A percentile compares a stretch with the other conserved stretches of the same genome.
These are phyloP conservation scores for Aspergillaceae sp. DNA, from an alignment of 2,329 filamentous ascomycete species.

Conservation along the genomic window DNA sequence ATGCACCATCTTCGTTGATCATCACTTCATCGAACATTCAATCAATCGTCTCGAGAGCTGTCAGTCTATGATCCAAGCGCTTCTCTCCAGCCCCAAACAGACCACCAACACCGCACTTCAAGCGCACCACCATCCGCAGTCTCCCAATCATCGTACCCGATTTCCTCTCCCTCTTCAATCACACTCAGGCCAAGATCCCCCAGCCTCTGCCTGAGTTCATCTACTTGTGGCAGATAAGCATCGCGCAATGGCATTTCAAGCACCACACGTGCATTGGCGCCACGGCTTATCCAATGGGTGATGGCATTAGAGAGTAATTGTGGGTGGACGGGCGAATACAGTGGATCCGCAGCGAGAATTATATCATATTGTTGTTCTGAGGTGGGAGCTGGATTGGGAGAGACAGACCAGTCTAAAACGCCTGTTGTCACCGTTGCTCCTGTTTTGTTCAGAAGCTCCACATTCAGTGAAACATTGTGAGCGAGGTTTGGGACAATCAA, in stretches of 20 bases:
- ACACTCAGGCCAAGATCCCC: conserved; percentile 42
- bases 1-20: no score
- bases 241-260: conserved; percentile 76
- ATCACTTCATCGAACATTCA: no score
- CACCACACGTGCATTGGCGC: conserved; percentile 55
- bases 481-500: conserved; percentile 73
- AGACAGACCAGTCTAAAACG: conserved; percentile 61
- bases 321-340: conserved; percentile 82
- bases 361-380: conserved; percentile 45
- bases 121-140: conserved; percentile 32
- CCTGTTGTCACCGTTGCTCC: conserved; percentile 55
- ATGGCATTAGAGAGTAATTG: conserved; percentile 64
- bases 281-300: conserved; percentile 53
- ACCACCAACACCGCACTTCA: conserved; percentile 42
- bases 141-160: conserved; percentile 43
- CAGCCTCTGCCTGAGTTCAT: conserved; percentile 57
- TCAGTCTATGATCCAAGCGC: conserved; percentile 15
- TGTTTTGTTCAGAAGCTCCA: conserved; percentile 43
- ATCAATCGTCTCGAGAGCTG: no score
- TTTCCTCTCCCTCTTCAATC: conserved; percentile 42
- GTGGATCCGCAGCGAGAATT: conserved; percentile 73
- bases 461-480: conserved; percentile 63
- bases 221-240: conserved; percentile 53
- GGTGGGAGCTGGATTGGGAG: conserved; percentile 18
- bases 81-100: conserved; percentile 38